phyloP scores from a whole-genome alignment of 1,284 basidiomycete species.

The Apiotrichum laibachii region DNA sequence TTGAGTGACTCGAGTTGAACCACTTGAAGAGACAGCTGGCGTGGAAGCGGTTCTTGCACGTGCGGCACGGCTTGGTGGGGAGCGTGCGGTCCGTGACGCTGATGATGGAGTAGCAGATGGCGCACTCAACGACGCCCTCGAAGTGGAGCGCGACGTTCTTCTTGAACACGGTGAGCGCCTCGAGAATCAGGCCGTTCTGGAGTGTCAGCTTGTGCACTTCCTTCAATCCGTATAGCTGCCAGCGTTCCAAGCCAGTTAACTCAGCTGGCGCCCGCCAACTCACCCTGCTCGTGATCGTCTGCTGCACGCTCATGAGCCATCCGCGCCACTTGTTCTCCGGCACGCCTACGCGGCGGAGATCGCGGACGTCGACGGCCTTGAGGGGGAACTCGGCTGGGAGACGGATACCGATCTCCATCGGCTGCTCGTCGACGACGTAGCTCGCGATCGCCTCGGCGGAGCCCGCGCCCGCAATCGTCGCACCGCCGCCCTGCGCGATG shows the following conservation, averaged over 20 bases:
- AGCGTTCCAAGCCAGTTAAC: too few relatives aligned
- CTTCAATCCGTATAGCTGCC: too few relatives aligned
- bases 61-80: slow-evolving; percentile 89
- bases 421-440: slow-evolving; percentile 91
- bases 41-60: slow-evolving; percentile 95
- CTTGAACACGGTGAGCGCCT: slow-evolving; percentile 90
- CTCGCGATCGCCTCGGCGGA: slow-evolving; percentile 52
- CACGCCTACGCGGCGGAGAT: slow-evolving; percentile 80
- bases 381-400: slow-evolving; percentile 91
- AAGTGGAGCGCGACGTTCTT: slow-evolving; percentile 89
- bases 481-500: slow-evolving; percentile 64
- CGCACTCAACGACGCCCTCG: slow-evolving; percentile 88
- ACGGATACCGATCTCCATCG: slow-evolving; percentile 83
- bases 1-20: slow-evolving; percentile 82
- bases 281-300: slow-evolving; percentile 83
- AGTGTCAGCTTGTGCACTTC: background rate
- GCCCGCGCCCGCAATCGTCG: slow-evolving; percentile 63
- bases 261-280: slow-evolving; percentile 29
- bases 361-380: slow-evolving; percentile 80
- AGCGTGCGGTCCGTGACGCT: slow-evolving; percentile 83
- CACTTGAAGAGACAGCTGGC: slow-evolving; percentile 91
- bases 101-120: slow-evolving; percentile 96
- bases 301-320: slow-evolving; percentile 91
- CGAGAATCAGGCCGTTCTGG: slow-evolving; percentile 86
- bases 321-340: slow-evolving; percentile 87